Base-by-base conservation (phyloP, 1,284 basidiomycete genomes). In the Ganoderma lingzhi region DNA sequence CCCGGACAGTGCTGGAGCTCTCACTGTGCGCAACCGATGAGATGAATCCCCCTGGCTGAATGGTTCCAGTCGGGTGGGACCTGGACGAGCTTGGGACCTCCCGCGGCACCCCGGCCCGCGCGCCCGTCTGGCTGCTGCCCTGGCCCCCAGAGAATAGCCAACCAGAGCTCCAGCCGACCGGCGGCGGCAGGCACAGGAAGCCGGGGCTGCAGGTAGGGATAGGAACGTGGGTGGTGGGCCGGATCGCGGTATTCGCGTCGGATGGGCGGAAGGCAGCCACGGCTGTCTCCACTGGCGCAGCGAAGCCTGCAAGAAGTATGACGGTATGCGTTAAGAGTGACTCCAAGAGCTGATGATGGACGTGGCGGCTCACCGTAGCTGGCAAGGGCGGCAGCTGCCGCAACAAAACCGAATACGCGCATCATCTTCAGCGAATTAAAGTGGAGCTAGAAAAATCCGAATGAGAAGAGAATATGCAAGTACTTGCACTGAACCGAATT, bases 281-380 rank as follows among this genome's bases (percentile, higher is more conserved):
- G 35, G 8, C 35, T 2, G 8, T 9, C 10, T 30, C 53, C 3
- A 10, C 53, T 28, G 28, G 28, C 8, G 30, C 28, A 6, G 55
- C 55, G 30, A 23, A 58, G 32, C 55, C 55, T 58, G 30, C 12
- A 8, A 55, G 23, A 55, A 55, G 30, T 6, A 6, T 19, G 19
- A 19, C 6, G 45, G 3, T 9, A n/a, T 23, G 17, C 19, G 45
- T 48, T 23, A 10, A 48, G 45, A 6, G 19, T 9, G 19, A 23
- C n/a, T 48, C 45, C 45, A 3, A 48, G 0, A 3, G 17, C 23
- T 8, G 45, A 48, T 48, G 35, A 30, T 30, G 15, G 32, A 37
- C 15, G n/a, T 48, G 45, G 19, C 6, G 45, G n/a, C 55, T 58
- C 32, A 58, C 55, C 32, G 55, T 58, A 37, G 55, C 55, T n/a